phyloP scores from a whole-genome alignment of 1,284 basidiomycete species.

The Ustilago cynodontis region DNA sequence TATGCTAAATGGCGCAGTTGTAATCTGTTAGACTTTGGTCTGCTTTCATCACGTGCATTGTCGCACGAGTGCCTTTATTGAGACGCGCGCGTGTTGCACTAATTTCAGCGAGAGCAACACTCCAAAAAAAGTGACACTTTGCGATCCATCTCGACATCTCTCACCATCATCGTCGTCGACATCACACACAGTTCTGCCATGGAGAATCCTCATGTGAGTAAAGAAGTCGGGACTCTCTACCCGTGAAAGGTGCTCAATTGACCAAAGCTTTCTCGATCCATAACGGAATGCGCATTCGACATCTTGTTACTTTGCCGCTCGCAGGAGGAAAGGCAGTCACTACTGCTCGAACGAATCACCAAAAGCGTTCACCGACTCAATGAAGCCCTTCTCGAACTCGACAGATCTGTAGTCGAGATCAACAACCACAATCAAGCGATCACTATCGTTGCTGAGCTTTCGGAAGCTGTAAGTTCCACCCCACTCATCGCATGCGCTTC shows the following conservation, averaged over 20 bases:
- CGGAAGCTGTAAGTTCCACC: slow-evolving; percentile 60
- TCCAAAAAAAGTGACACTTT: slow-evolving; percentile 12
- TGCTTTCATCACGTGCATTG: slow-evolving; percentile 18
- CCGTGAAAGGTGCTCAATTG: background rate
- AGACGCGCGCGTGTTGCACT: slow-evolving; percentile 33
- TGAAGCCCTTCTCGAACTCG: slow-evolving; percentile 76
- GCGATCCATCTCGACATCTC: background rate
- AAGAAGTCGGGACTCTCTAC: too few relatives aligned
- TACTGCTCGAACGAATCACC: slow-evolving; percentile 86
- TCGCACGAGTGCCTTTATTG: slow-evolving; percentile 28
- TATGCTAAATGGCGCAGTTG: background rate
- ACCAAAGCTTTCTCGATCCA: background rate
- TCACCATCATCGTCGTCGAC: slow-evolving; percentile 14
- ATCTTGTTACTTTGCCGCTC: background rate
- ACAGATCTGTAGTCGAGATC: slow-evolving; percentile 77
- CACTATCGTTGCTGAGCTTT: slow-evolving; percentile 65
- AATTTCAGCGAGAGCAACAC: slow-evolving; percentile 36
- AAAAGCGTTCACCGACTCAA: slow-evolving; percentile 81
- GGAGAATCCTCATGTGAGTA: slow-evolving; percentile 47
- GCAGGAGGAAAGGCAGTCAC: slow-evolving; percentile 88
- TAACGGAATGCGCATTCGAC: background rate
- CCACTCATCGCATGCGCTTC: background rate
- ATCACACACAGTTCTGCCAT: slow-evolving; percentile 7
- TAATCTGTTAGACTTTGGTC: slow-evolving; percentile 8
- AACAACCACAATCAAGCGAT: slow-evolving; percentile 66